Base-by-base conservation (phyloP, 2,329 filamentous ascomycete species). In the Aureobasidium vineae region DNA sequence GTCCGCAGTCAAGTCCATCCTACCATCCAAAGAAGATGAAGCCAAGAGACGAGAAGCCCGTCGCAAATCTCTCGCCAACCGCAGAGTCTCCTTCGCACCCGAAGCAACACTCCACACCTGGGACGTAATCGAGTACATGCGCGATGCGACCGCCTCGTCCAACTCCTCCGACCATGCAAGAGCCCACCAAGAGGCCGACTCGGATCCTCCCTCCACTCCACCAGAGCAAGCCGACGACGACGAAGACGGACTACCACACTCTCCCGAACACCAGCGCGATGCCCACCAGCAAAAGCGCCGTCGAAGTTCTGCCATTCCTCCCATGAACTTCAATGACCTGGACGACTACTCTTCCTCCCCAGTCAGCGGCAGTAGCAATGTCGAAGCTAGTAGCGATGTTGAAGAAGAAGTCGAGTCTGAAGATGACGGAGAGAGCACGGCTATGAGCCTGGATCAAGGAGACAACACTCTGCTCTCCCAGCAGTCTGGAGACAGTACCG, bases 31-130 rank as follows among this genome's bases (percentile, higher is more conserved):
- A 75, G 80, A 87, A 77, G 81, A 83, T 63, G 77, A 80, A 72
- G 77, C 77, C 67, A 88, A 94, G 72, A 86, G 92, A 65, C 86
- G 92, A 71, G 95, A 96, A 76, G 93, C 92, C 52, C 88, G 95
- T 69, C 86, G 95, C 71, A 98, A 98, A 76, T 97, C 93, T 21
- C 84, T 97, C 66, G 85, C 94, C 56, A 96, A 95, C 76, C 88
- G 95, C 73, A 88, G 95, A 74, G 95, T 99, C 40, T 98, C 94
- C 0, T 99, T 99, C 77, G 95, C 95, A 5, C 95, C 95, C 1
- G 95, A 99, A 79, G 95, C 95, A 15, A 99, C 95, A 3, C 83
- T 99, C 41, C 95, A 99, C 76, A 99, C 95, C 0, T 98, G 96
- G 84, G 93, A 98, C 74, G 93, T 95, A 66, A 86, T 97, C 52